Evolutionary conservation across 441 rosid genomes (phyloP), one percentile per base, ranked within the genome.

Genomic region (Raphanus hybrid): DNA sequence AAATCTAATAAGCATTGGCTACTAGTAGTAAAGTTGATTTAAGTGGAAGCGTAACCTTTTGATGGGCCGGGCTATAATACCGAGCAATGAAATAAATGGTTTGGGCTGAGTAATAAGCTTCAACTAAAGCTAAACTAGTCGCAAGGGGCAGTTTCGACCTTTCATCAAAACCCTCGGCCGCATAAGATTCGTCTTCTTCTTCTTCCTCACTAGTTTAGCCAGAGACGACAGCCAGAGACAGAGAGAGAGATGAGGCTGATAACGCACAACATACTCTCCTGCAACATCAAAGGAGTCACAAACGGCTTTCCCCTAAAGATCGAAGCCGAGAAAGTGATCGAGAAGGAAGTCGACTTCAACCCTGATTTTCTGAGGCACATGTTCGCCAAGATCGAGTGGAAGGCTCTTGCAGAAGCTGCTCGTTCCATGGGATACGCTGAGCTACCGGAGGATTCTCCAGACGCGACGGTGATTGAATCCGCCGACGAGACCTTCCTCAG

Each of bases 251-350:
- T 91, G 99, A 91, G 92, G 86, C 84, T 92, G 3, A 82, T 90
- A 39, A 87, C 98, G 37, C 99, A 95, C 92, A 93, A 95, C 87
- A 91, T 91, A 94, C 86, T 91, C 18, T 87, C 59, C 59, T 91
- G 89, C 39, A 92, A 91, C 85, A 86, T 94, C 72, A 92, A 90
- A 70, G 98, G 97, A 58, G 98, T 90, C 9, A 39, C 79, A 37
- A 89, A 88, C 34, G 94, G 94, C 14, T 94, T 90, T 74, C 97
- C 97, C 4, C 89, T 94, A 0, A 62, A 63, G 16, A 87, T 94
- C 81, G 89, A 89, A 69, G 92, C 76, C 0, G 88, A 82, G 81
- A 86, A 85, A 68, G 90, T 87, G 18, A 63, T 83, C 0, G 87
- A 84, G 71, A 90, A 86, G 82, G 73, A 84, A 48, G 92, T 86